A percentile compares a stretch with the other conserved stretches of the same genome.
phyloP scores from a whole-genome alignment of 176 grass and related monocot species.

The Hsuehochloa calcarea region DNA sequence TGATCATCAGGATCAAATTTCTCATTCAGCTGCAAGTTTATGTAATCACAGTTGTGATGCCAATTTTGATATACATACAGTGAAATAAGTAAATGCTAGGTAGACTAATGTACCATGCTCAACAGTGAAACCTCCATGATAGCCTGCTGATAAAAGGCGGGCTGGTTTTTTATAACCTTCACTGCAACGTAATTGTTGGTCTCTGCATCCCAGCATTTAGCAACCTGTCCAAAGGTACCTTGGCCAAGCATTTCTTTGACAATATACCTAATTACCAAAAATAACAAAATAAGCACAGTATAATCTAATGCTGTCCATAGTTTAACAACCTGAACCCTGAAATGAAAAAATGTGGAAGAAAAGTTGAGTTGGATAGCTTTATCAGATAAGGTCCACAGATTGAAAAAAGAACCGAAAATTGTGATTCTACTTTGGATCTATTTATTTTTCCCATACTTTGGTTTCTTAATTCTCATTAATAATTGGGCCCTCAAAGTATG shows the following conservation, averaged over 20 bases:
- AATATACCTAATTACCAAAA: conserved; percentile 62
- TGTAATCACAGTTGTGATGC: conserved; percentile 19
- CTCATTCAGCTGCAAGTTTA: conserved; percentile 73
- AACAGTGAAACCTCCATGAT: conserved; percentile 85
- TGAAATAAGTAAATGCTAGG: neutral
- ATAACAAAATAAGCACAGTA: neutral
- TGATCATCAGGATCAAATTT: conserved; percentile 95
- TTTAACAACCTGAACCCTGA: neutral
- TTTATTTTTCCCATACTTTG: neutral
- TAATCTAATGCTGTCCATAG: neutral
- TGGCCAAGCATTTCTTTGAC: conserved; percentile 96
- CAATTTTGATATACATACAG: neutral
- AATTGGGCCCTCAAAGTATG: neutral
- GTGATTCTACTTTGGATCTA: neutral
- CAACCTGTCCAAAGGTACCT: conserved; percentile 98
- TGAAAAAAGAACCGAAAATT: conserved; percentile 3
- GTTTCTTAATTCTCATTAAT: conserved; percentile 21
- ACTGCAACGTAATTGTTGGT: conserved; percentile 79
- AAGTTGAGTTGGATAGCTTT: conserved; percentile 9
- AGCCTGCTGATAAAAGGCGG: conserved; percentile 93
- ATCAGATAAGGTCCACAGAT: conserved; percentile 1
- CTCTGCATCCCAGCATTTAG: conserved; percentile 87
- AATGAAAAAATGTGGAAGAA: conserved; percentile 5
- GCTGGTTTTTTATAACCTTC: conserved; percentile 98
- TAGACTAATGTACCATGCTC: conserved; percentile 63